Evolutionary conservation across 768 basidiomycete genomes (phyloP).

Genomic region (Amanita subjunquillea): DNA sequence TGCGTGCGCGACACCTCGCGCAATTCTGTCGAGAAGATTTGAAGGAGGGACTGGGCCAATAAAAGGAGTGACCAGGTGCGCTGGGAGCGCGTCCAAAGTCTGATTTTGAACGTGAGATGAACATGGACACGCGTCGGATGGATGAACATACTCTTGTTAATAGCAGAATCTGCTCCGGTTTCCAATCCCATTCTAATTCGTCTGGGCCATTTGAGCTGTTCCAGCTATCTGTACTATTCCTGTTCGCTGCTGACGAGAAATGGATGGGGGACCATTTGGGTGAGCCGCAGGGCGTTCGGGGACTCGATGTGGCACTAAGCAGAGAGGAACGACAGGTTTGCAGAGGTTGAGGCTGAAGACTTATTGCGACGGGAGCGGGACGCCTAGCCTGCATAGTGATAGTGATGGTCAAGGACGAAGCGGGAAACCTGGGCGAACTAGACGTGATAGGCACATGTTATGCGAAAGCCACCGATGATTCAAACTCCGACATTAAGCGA

Average conservation of each 20-base stretch:
- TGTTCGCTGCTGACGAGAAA: constrained; percentile 35
- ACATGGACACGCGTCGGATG: constrained; percentile 7
- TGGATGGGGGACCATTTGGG: constrained; percentile 44
- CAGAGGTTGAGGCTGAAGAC: constrained; percentile 50
- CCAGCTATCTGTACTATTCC: constrained; percentile 80
- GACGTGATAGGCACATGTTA: not conserved
- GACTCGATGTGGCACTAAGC: constrained; percentile 36
- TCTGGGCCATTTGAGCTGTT: constrained; percentile 68
- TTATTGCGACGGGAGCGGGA: constrained; percentile 46
- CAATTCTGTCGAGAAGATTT: constrained; percentile 81
- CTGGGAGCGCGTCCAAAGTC: constrained; percentile 78
- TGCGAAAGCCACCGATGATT: not conserved
- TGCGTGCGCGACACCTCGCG: constrained; percentile 62
- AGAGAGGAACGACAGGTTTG: constrained; percentile 39
- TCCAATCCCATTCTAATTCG: constrained; percentile 65
- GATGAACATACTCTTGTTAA: constrained; percentile 44
- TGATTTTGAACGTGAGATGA: constrained; percentile 15
- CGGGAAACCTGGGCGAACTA: constrained; percentile 1
- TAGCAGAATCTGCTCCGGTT: constrained; percentile 57
- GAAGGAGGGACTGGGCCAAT: constrained; percentile 76
- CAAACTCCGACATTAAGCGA: constrained; percentile 6
- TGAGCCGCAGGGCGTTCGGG: constrained; percentile 54
- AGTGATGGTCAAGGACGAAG: constrained; percentile 11
- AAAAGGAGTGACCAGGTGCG: constrained; percentile 82
- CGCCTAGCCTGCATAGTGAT: constrained; percentile 40